These are phyloP conservation scores for Ophiostoma piceae DNA, from an alignment of 2,329 filamentous ascomycete genomes.

Conservation along the genomic window DNA sequence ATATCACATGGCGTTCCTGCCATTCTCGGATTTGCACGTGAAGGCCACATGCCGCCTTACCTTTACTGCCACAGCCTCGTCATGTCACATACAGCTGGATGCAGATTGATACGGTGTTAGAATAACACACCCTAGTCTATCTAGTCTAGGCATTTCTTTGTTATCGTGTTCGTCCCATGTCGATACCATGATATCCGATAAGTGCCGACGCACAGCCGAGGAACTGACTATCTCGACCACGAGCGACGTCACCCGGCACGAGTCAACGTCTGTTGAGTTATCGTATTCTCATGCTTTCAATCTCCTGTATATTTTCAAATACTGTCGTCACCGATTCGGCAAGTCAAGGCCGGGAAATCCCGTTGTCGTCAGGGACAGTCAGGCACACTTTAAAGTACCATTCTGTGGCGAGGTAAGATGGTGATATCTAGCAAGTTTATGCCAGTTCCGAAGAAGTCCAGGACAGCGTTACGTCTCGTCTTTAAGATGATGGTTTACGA, in stretches of 20 bases:
- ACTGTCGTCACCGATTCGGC: background rate
- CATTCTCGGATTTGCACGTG: slow-evolving; percentile 21
- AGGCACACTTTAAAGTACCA: background rate
- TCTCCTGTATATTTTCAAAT: background rate
- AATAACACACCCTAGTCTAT: background rate
- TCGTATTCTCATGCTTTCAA: background rate
- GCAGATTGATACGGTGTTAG: background rate
- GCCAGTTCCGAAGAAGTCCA: background rate
- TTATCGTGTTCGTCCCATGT: background rate
- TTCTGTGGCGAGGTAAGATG: background rate
- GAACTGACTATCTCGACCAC: background rate
- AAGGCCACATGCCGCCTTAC: slow-evolving; percentile 7
- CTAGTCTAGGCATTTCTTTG: background rate
- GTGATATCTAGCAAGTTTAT: background rate
- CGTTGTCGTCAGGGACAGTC: background rate
- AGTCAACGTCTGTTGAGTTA: background rate
- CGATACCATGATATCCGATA: background rate
- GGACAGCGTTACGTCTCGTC: background rate
- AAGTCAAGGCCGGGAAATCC: background rate
- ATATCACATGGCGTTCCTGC: slow-evolving; percentile 3
- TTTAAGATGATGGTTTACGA: too few species aligned
- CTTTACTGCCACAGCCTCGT: background rate
- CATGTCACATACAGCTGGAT: background rate
- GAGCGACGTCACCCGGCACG: background rate
- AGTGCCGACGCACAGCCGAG: slow-evolving; percentile 13